Base-by-base conservation (phyloP, 306 rosid genomes). In the Glycyrrhiza uralensis region DNA sequence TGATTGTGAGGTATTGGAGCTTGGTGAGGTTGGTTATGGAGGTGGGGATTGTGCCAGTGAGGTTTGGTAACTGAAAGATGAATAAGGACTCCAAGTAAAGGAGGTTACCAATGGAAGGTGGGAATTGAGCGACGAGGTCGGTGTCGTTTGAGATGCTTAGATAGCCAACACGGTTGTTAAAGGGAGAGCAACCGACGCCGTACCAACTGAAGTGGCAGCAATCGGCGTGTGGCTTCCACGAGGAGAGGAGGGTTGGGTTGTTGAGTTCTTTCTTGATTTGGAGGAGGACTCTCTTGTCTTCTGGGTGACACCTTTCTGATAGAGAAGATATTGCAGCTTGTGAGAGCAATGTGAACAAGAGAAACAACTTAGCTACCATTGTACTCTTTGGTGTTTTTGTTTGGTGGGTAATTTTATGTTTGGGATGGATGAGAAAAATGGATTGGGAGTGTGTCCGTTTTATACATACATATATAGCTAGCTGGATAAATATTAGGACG, bases 101-200 rank as follows among this genome's bases (percentile, higher is more conserved):
- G 26, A 88, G 84, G 72, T 88, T 84, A 4, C 88, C 89, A 0
- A 85, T 78, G 3, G 76, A 66, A 17, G 85, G 60, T 0, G 92
- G 90, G 75, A 85, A 85, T 54, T 67, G 84, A 3, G 85, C 84
- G 2, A 80, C 22, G 38, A 85, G 32, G 4, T 69, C 3, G 24
- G 17, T 7, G 63, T 50, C 18, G 24, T 39, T 0, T 22, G 36
- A n/a, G 60, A 87, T 44, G 55, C 61, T 36, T 54, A 85, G 81
- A 32, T 81, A 56, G 66, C 47, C 49, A 68, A 88, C 82, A 14
- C 85, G 87, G 74, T 88, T 56, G 17, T 84, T 46, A 2, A 19
- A 76, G 42, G 23, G 42, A 32, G 79, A 72, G 33, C 92, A 88
- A 2, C 14, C 22, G 72, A 88, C 85, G 6, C 62, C 8, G 75